These are phyloP conservation scores for Phlebopus sp. DNA, from an alignment of 1,284 basidiomycete genomes.

Conservation along the genomic window DNA sequence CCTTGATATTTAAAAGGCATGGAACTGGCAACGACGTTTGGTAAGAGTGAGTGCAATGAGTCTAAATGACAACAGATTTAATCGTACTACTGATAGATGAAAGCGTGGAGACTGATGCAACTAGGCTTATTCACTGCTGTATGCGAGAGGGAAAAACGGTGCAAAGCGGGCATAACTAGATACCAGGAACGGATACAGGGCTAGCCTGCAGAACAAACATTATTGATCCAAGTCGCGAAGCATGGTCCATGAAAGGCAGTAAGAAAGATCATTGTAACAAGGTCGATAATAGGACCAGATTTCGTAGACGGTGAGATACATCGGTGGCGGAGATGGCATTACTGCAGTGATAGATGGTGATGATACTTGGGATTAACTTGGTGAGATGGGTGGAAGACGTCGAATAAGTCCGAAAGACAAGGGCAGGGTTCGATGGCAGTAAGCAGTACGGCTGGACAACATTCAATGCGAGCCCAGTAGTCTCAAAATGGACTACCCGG, in stretches of 20 bases:
- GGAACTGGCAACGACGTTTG: neutral
- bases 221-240: slow-evolving; percentile 27
- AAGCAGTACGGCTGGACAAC: neutral
- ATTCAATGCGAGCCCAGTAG: slow-evolving; percentile 3
- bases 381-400: slow-evolving; percentile 25
- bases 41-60: neutral
- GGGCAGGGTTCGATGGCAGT: slow-evolving; percentile 10
- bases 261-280: slow-evolving; percentile 17
- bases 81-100: neutral
- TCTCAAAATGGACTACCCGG: slow-evolving; percentile 18
- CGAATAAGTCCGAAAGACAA: slow-evolving; percentile 29
- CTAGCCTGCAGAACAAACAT: slow-evolving; percentile 12
- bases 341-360: slow-evolving; percentile 20
- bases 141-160: slow-evolving; percentile 16
- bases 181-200: slow-evolving; percentile 16
- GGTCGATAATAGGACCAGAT: slow-evolving; percentile 18
- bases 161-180: slow-evolving; percentile 23
- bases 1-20: no score
- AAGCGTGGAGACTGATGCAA: slow-evolving; percentile 6
- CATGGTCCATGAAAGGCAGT: slow-evolving; percentile 30
- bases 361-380: slow-evolving; percentile 28
- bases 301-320: slow-evolving; percentile 25
- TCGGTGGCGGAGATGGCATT: slow-evolving; percentile 26
- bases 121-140: slow-evolving; percentile 16
- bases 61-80: slow-evolving; percentile 8